Evolutionary conservation across 2,329 filamentous ascomycete species (phyloP).

Genomic region (Cadophora sp.): DNA sequence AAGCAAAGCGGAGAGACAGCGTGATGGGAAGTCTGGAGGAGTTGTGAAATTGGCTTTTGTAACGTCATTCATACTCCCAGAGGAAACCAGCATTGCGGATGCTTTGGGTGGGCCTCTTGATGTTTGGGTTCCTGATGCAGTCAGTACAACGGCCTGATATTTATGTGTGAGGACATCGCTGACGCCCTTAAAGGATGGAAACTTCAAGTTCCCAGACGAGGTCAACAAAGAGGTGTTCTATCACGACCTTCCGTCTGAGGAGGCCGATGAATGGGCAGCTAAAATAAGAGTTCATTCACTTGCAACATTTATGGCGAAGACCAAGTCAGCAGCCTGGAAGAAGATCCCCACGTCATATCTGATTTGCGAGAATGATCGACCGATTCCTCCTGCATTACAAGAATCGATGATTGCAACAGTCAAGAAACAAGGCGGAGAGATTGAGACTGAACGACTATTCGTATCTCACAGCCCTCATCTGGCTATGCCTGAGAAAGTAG

Average conservation of each 20-base stretch:
- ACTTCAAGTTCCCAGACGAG: slow-evolving; percentile 16
- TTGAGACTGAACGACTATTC: slow-evolving; percentile 26
- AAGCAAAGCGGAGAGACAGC: slow-evolving; percentile 46
- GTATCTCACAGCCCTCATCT: slow-evolving; percentile 32
- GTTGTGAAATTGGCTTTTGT: slow-evolving; percentile 33
- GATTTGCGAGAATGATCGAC: slow-evolving; percentile 32
- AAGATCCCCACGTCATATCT: slow-evolving; percentile 33
- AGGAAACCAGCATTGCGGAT: slow-evolving; percentile 24
- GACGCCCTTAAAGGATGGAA: slow-evolving; percentile 17
- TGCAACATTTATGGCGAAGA: slow-evolving; percentile 21
- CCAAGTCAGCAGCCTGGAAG: slow-evolving; percentile 28
- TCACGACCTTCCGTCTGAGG: slow-evolving; percentile 27
- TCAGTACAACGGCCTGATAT: slow-evolving; percentile 6
- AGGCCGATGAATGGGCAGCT: slow-evolving; percentile 27
- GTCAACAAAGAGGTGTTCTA: slow-evolving; percentile 21
- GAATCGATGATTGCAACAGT: slow-evolving; percentile 28
- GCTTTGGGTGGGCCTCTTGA: slow-evolving; percentile 1
- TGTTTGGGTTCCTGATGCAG: slow-evolving; percentile 20
- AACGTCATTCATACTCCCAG: slow-evolving; percentile 28
- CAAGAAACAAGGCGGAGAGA: slow-evolving; percentile 24
- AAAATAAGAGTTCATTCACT: slow-evolving; percentile 29
- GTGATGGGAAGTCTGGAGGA: slow-evolving; percentile 48
- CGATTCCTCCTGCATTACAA: slow-evolving; percentile 27
- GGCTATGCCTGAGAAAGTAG: slow-evolving; percentile 23
- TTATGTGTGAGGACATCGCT: not conserved